Evolutionary conservation across 768 basidiomycete genomes (phyloP).

Genomic region (Coprinopsis cinerea): DNA sequence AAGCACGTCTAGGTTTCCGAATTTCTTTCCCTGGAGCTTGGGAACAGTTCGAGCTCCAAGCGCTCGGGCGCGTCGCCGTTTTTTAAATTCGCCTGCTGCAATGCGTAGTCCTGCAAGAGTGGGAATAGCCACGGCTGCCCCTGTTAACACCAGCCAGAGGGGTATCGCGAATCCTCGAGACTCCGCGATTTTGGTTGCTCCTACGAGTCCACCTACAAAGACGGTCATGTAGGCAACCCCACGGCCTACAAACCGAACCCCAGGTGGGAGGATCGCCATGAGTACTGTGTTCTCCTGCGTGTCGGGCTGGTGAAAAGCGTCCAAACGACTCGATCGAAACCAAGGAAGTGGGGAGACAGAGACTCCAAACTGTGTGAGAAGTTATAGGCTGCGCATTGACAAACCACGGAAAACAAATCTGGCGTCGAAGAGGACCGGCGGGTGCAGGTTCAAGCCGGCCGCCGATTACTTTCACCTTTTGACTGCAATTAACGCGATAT

Average conservation of each 20-base stretch:
- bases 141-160: conserved; percentile 30
- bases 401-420: too few relatives aligned
- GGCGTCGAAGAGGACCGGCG: too few relatives aligned
- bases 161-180: conserved; percentile 23
- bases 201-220: conserved; percentile 10
- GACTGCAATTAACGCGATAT: too few relatives aligned
- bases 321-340: too few relatives aligned
- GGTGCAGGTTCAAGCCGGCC: too few relatives aligned
- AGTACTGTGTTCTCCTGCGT: too few relatives aligned
- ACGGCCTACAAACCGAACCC: conserved; percentile 26
- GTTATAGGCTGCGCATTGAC: too few relatives aligned
- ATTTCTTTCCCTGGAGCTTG: conserved; percentile 27
- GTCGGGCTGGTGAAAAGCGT: too few relatives aligned
- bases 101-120: conserved; percentile 26
- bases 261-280: too few relatives aligned
- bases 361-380: too few relatives aligned
- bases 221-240: conserved; percentile 16
- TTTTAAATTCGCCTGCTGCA: conserved; percentile 19
- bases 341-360: too few relatives aligned
- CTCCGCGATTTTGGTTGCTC: conserved; percentile 11
- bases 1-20: conserved; percentile 44
- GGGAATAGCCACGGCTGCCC: conserved; percentile 28
- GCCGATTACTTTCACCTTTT: too few relatives aligned
- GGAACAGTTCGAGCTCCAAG: conserved; percentile 43
- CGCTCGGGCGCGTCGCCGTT: conserved; percentile 33